phyloP scores from a whole-genome alignment of 306 rosid species.

The Ochetophila trinervis region DNA sequence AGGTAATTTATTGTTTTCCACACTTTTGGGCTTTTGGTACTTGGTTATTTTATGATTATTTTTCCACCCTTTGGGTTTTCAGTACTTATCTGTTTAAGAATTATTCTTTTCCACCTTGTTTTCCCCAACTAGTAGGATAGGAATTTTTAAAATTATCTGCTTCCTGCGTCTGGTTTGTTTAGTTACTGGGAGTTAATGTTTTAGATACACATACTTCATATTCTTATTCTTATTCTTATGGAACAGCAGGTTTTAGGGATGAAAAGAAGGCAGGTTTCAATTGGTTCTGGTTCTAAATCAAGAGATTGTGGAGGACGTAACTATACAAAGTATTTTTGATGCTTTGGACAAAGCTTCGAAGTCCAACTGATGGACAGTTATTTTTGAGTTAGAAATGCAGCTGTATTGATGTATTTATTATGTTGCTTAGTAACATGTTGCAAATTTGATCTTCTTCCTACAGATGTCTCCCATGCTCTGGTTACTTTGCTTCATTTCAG shows the following conservation, averaged over 20 bases:
- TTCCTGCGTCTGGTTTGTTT: background rate
- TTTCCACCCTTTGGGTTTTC: no score
- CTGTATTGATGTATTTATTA: no score
- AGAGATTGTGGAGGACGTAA: constrained; percentile 83
- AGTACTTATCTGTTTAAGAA: no score
- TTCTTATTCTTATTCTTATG: constrained; percentile 7
- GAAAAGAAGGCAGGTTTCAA: constrained; percentile 66
- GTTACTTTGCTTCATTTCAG: no score
- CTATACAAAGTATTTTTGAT: constrained; percentile 59
- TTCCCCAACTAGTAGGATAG: no score
- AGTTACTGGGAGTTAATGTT: background rate
- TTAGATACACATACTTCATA: background rate
- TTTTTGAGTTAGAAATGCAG: no score
- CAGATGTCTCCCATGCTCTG: no score
- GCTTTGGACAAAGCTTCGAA: constrained; percentile 69
- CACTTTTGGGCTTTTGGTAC: no score
- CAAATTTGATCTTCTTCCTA: no score
- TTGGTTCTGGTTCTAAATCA: constrained; percentile 85
- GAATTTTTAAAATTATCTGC: background rate
- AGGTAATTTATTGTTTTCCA: no score
- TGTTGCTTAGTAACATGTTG: no score
- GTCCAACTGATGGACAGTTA: constrained; percentile 13
- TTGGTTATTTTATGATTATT: no score
- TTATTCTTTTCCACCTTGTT: background rate
- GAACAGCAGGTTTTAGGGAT: constrained; percentile 73